Base-by-base conservation (phyloP, 1,284 basidiomycete genomes). In the Omphalotus olearius region DNA sequence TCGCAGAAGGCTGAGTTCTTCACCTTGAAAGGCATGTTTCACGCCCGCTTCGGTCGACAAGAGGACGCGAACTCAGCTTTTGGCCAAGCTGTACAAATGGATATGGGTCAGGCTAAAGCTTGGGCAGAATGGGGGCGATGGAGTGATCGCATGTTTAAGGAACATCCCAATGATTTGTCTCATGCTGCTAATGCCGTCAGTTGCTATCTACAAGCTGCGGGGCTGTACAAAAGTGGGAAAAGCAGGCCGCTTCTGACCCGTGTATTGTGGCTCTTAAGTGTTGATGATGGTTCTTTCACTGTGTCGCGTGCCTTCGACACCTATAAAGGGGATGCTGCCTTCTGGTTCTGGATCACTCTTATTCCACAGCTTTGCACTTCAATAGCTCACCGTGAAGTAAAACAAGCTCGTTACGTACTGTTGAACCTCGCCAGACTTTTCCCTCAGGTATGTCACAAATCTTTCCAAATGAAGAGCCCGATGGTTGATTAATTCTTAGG, bases 1-100 rank as follows among this genome's bases (percentile, higher is more conserved):
- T 73, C 85, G 4, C 97, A 99, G 67, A 99, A 99, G 69, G 93
- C 97, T 28, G 97, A 99, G 67, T 99, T 99, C 73, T 94, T 94
- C 68, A 99, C 96, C n/a, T 75, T 99, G 66, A 99, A 99, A 71
- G 97, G 93, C 47, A 98, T 99, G 93, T 99, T 99, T 74, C 88
- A 98, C 61, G 91, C 93, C 44, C 86, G 90, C 55, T 82, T 94
- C 45, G 85, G 84, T 17, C 84, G 93, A 43, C 83, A 85, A 57
- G 93, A 98, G 13, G 96, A 99, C 18, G 95, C 97, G 33, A 95
- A 92, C 60, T 76, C 82, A 50, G 92, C 95, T 23, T 99, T 99
- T 68, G 90, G 91, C 10, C 91, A 93, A 68, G 95, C 95, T 33
- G 92, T 99, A 36, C 93, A 98, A 67, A 85, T 98, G 69, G 98